Evolutionary conservation across 192 early-diverging fungal species (phyloP), one percentile per base, ranked within the genome.

Genomic region (Phlyctochytrium planicorne): DNA sequence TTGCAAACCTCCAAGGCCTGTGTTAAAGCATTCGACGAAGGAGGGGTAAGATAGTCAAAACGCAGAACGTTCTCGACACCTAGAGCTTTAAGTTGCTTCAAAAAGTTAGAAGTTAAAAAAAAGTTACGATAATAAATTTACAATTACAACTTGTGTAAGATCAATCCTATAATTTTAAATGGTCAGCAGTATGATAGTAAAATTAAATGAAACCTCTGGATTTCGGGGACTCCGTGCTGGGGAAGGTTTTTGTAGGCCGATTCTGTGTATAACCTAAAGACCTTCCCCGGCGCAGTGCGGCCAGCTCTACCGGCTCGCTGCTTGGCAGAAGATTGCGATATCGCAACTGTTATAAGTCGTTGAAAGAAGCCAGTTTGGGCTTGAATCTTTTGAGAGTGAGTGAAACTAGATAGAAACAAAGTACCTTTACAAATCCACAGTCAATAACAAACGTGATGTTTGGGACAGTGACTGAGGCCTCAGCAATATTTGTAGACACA

Each of bases 401-500:
- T 47, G 20, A 47, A 20, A 20, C 6, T 6, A 47, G 6, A 6
- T 76, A 75, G 47, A 74, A 83, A 16, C 78, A 53, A 27, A 63
- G 55, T 68, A 85, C 81, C 67, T 91, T 91, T 34, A 89, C 90
- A 80, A 92, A 91, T 1, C 92, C 92, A 60, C 78, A 78, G 73
- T 94, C 92, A 63, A 94, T 76, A 2, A 94, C 90, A 64, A 85
- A 91, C 2, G 84, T 84, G 23, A 93, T 88, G 0, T 88, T 90
- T 30, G 89, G 85, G 52, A 94, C 84, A 0, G 91, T 91, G 2
- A 93, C 78, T 1, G 88, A 89, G 2, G 92, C 91, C 67, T 96
- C 94, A 1, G 94, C 94, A 31, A 94, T 86, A 60, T 95, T 96
- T 12, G 94, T 96, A 0, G 96, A 83, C 1, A 98, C 86, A 0